Conservation (phyloP, 768 basidiomycete genomes). For the Mycena kentingensis region DNA sequence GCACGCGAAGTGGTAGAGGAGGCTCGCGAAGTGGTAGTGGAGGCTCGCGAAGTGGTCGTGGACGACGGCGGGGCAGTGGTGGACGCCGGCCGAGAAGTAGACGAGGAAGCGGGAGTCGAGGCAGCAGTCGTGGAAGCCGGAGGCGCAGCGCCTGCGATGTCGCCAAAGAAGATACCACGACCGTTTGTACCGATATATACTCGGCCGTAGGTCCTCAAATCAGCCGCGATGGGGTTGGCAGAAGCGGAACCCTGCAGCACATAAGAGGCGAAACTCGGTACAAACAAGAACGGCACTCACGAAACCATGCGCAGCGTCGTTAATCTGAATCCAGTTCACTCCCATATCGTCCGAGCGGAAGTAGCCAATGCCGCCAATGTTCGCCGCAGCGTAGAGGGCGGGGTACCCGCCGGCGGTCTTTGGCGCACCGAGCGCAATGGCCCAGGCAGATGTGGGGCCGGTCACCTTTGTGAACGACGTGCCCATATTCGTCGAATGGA, state of each 20-base stretch:
- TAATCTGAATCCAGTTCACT: conserved; percentile 59
- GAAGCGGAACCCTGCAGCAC: conserved; percentile 39
- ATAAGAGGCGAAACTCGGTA: background rate
- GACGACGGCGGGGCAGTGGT: conserved; percentile 3
- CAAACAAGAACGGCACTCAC: background rate
- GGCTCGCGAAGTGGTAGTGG: background rate
- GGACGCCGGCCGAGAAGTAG: background rate
- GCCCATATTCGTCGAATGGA: conserved; percentile 58
- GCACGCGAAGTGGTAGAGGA: conserved; percentile 4
- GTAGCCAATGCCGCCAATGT: conserved; percentile 50
- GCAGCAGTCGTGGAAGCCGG: conserved; percentile 14
- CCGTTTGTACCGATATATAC: conserved; percentile 66
- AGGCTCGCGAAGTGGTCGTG: background rate
- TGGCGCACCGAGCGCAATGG: conserved; percentile 59
- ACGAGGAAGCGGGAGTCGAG: background rate
- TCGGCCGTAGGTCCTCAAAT: conserved; percentile 55
- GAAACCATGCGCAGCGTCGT: conserved; percentile 59
- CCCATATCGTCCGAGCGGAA: conserved; percentile 61
- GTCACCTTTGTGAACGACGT: conserved; percentile 49
- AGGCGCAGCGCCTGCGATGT: conserved; percentile 29
- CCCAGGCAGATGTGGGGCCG: conserved; percentile 55
- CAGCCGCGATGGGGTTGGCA: conserved; percentile 51
- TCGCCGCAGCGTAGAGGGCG: conserved; percentile 56
- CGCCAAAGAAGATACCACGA: conserved; percentile 57
- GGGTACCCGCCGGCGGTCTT: conserved; percentile 50